phyloP scores from a whole-genome alignment of 1,284 basidiomycete species.

The Ustanciosporium gigantosporum region DNA sequence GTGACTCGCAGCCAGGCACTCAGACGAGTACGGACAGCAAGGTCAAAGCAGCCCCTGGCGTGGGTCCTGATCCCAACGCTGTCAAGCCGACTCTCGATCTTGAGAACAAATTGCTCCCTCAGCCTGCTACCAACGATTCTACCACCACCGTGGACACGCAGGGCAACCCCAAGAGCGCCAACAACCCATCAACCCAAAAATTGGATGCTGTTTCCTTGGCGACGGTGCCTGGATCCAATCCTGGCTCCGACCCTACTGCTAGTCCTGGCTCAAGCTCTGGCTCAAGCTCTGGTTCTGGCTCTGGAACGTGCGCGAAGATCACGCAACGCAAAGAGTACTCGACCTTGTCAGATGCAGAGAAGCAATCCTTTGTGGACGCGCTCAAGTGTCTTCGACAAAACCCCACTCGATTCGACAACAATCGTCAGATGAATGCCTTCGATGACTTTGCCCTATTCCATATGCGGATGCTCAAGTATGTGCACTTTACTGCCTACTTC shows the following conservation, averaged over 20 bases:
- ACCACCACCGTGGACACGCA: too few species aligned
- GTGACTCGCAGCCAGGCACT: too few species aligned
- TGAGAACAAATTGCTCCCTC: constrained; percentile 3
- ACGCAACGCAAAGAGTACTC: constrained; percentile 27
- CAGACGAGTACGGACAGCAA: too few species aligned
- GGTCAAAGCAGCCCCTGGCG: constrained; percentile 6
- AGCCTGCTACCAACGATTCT: too few species aligned
- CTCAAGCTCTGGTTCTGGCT: too few species aligned
- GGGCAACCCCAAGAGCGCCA: too few species aligned
- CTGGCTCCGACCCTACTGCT: neutral
- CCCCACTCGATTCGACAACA: constrained; percentile 18
- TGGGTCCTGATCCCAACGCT: constrained; percentile 1
- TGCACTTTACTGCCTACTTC: constrained; percentile 34
- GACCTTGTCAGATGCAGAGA: constrained; percentile 6
- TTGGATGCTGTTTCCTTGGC: too few species aligned
- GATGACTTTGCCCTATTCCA: constrained; percentile 35
- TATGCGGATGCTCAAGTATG: constrained; percentile 30
- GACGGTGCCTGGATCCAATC: neutral
- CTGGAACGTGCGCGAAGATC: too few species aligned
- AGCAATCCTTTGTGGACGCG: constrained; percentile 7
- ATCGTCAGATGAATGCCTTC: constrained; percentile 4
- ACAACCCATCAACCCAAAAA: too few species aligned
- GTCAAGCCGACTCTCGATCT: constrained; percentile 10
- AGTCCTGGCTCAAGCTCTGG: too few species aligned
- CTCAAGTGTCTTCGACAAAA: constrained; percentile 22